A percentile compares a stretch with the other conserved stretches of the same genome.
Conservation (phyloP, 768 basidiomycete species). For the Kwoniella dejecticola region DNA sequence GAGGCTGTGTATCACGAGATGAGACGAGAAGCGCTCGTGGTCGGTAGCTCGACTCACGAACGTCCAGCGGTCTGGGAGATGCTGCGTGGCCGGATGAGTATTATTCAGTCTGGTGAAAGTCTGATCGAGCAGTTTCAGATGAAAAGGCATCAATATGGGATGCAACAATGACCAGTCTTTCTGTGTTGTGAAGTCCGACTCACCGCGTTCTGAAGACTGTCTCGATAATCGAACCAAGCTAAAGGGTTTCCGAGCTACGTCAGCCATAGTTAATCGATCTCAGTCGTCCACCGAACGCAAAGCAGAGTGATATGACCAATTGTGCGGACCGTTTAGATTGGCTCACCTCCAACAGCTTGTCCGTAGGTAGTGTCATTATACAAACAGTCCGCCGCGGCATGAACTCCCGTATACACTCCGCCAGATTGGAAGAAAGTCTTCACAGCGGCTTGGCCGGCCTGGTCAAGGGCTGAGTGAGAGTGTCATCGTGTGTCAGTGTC, state of each 20-base stretch:
- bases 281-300: too few species aligned
- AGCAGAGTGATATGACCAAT: too few species aligned
- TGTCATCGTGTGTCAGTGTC: background rate
- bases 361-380: conserved; percentile 64
- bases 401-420: conserved; percentile 71
- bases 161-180: too few species aligned
- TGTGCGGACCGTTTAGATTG: too few species aligned
- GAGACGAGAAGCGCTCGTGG: too few species aligned
- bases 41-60: conserved; percentile 51
- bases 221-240: conserved; percentile 73
- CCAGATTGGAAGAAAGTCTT: conserved; percentile 68
- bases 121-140: too few species aligned
- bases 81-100: conserved; percentile 67
- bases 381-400: conserved; percentile 67
- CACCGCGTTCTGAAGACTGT: conserved; percentile 67
- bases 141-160: too few species aligned
- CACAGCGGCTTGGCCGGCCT: conserved; percentile 64
- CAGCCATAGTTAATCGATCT: too few species aligned
- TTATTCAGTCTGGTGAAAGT: conserved; percentile 65
- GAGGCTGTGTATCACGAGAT: too few species aligned
- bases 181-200: too few species aligned
- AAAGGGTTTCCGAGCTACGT: conserved; percentile 50
- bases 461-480: conserved; percentile 63
- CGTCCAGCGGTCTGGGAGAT: conserved; percentile 56
- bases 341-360: conserved; percentile 61